Evolutionary conservation across 1,284 basidiomycete genomes (phyloP).

Genomic region (Thelephora terrestris): DNA sequence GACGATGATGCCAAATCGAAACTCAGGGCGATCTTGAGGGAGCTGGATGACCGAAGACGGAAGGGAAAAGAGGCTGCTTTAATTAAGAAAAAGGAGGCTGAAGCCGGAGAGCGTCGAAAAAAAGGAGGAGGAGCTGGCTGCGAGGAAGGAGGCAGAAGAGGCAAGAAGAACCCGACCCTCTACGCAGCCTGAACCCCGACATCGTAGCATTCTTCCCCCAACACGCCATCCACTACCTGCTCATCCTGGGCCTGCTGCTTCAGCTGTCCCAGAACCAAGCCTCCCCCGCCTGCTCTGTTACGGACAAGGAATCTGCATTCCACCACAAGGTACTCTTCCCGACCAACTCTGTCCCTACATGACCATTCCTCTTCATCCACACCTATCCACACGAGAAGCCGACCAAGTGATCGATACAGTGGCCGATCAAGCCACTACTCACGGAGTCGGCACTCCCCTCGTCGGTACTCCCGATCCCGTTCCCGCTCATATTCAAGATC

Average conservation of each 20-base stretch:
- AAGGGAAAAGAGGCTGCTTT: slow-evolving; percentile 35
- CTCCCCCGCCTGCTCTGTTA: background rate
- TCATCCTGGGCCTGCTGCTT: slow-evolving; percentile 9
- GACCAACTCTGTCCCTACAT: slow-evolving; percentile 3
- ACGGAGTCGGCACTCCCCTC: background rate
- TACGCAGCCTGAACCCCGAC: slow-evolving; percentile 16
- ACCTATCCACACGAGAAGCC: slow-evolving; percentile 6
- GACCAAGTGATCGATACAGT: background rate
- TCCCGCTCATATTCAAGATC: slow-evolving; percentile 5
- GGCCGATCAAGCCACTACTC: background rate
- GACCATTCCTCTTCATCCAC: slow-evolving; percentile 13
- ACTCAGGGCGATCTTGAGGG: slow-evolving; percentile 48
- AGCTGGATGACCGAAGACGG: slow-evolving; percentile 45
- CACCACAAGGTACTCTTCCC: slow-evolving; percentile 1
- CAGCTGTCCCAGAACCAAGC: slow-evolving; percentile 1
- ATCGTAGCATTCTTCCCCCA: slow-evolving; percentile 6
- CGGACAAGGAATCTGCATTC: background rate
- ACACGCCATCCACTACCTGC: slow-evolving; percentile 12
- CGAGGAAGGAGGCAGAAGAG: slow-evolving; percentile 13
- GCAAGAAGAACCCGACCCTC: slow-evolving; percentile 15
- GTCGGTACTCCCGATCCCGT: background rate
- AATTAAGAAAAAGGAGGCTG: background rate
- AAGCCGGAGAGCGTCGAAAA: slow-evolving; percentile 25
- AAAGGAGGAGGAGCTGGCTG: slow-evolving; percentile 25
- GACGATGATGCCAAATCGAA: slow-evolving; percentile 37